phyloP scores from a whole-genome alignment of 371 early-diverging fungal genomes.

The Syncephalastrum sp. region DNA sequence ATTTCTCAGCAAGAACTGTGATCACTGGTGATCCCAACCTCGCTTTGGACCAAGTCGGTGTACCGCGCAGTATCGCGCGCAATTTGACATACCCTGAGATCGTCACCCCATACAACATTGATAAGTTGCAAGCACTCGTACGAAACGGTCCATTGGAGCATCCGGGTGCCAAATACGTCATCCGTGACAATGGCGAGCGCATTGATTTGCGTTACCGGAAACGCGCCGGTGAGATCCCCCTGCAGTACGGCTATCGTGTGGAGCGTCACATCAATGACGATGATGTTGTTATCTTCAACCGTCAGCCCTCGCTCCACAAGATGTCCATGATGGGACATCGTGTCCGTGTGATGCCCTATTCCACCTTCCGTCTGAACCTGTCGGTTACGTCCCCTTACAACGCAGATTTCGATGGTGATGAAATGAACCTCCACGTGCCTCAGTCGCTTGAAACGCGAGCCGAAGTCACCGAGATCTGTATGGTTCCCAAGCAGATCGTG shows the following conservation, averaged over 20 bases:
- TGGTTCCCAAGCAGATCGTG: constrained; percentile 98
- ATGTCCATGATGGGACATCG: constrained; percentile 99
- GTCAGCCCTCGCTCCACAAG: constrained; percentile 99
- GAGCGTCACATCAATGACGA: constrained; percentile 98
- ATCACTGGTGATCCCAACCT: constrained; percentile 99
- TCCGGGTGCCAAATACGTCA: constrained; percentile 99
- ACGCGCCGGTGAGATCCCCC: constrained; percentile 84
- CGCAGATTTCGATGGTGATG: constrained; percentile 99
- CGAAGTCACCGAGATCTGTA: constrained; percentile 95
- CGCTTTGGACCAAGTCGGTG: constrained; percentile 98
- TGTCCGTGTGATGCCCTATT: constrained; percentile 98
- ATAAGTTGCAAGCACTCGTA: constrained; percentile 87
- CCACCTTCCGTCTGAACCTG: constrained; percentile 98
- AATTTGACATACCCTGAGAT: constrained; percentile 99
- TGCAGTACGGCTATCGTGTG: constrained; percentile 95
- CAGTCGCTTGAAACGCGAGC: constrained; percentile 95
- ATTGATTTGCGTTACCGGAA: constrained; percentile 95
- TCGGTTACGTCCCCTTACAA: constrained; percentile 99
- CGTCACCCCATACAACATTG: constrained; percentile 98
- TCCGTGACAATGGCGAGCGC: constrained; percentile 95
- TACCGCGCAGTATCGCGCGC: constrained; percentile 97
- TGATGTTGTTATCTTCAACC: constrained; percentile 99
- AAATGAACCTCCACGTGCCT: constrained; percentile 99
- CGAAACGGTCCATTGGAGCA: constrained; percentile 96
- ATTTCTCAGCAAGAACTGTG: constrained; percentile 99